Base-by-base conservation (phyloP, 2,329 filamentous ascomycete genomes). In the Phyllachora maydis region DNA sequence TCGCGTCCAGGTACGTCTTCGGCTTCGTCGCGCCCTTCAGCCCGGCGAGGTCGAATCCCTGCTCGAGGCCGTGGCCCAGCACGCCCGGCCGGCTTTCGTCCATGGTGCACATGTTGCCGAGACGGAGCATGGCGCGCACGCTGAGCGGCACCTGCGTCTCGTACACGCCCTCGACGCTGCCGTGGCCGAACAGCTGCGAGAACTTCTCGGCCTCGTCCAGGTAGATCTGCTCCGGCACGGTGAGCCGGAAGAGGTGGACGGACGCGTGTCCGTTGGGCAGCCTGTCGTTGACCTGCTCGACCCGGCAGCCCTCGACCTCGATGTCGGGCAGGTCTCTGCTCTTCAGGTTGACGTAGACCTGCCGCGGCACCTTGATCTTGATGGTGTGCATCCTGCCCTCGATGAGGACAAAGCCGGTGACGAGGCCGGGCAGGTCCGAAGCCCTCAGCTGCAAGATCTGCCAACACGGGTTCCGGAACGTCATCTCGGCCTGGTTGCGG, bases 141-240 rank as follows among this genome's bases (percentile, higher is more conserved):
- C 78, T 79, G 5, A 95, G 56, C 1, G 90, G 82, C 2, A 99
- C 61, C 34, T 92, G 76, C 38, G 75, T 85, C 50, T 98, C 90
- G 40, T 99, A 99, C 9, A 98, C 82, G 15, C 90, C 90, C 47
- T 98, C 88, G 2, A 98, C 78, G 43, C 82, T 92, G 0, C 82
- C 68, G 41, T 98, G 83, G 32, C 85, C 82, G 52, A 93, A 85
- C 2, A 95, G 55, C 14, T 73, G 50, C 2, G 73, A 68, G 30
- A 95, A 73, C 41, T 82, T 90, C 30, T 82, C 74, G 0, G 73
- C 60, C 43, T 95, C 79, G 21, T 71, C 67, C 30, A 92, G 68
- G 47, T 90, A 98, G 1, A 77, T 61, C 26, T 88, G 73, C 44
- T 98, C 88, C 0, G 78, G 62, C 47, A 98, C 78, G 1, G 75